Conservation (phyloP, 78 protist genomes). For the Diacronema lutheri region DNA sequence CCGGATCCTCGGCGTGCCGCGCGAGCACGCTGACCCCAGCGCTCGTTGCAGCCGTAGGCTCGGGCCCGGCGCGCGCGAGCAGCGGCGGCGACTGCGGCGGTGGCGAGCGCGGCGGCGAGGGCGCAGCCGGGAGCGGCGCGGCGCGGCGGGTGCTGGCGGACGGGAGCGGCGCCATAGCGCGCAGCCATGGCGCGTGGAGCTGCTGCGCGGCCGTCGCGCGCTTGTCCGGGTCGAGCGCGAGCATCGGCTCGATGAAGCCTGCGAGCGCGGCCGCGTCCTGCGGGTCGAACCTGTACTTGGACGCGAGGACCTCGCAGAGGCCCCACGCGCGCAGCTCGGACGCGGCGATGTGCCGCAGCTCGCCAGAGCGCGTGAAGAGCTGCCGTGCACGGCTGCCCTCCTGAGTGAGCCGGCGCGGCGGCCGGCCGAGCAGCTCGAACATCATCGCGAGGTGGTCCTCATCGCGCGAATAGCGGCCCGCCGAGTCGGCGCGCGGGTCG, state of each 20-base stretch:
- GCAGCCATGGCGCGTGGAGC: constrained; percentile 36
- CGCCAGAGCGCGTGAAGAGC: constrained; percentile 62
- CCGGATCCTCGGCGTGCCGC: too few species aligned
- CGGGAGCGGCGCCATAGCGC: too few species aligned
- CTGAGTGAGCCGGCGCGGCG: constrained; percentile 40
- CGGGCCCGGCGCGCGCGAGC: too few species aligned
- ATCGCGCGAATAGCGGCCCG: not conserved
- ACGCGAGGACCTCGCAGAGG: constrained; percentile 55
- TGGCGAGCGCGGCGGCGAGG: too few species aligned
- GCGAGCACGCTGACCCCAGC: too few species aligned
- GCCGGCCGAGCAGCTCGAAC: constrained; percentile 76
- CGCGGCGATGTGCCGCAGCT: constrained; percentile 67
- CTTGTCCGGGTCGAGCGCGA: constrained; percentile 62
- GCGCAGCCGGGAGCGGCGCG: too few species aligned
- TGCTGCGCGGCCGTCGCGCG: constrained; percentile 78
- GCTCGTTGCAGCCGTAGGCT: too few species aligned
- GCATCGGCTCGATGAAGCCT: constrained; percentile 80
- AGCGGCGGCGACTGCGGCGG: too few species aligned
- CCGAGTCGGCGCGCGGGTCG: constrained; percentile 8
- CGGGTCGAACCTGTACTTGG: constrained; percentile 18
- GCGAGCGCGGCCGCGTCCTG: constrained; percentile 63
- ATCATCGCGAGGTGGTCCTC: constrained; percentile 75
- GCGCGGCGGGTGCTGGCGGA: too few species aligned
- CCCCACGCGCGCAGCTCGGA: constrained; percentile 78
- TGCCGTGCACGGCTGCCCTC: constrained; percentile 17